Base-by-base conservation (phyloP, 768 basidiomycete species). In the Naganishia kalamii region DNA sequence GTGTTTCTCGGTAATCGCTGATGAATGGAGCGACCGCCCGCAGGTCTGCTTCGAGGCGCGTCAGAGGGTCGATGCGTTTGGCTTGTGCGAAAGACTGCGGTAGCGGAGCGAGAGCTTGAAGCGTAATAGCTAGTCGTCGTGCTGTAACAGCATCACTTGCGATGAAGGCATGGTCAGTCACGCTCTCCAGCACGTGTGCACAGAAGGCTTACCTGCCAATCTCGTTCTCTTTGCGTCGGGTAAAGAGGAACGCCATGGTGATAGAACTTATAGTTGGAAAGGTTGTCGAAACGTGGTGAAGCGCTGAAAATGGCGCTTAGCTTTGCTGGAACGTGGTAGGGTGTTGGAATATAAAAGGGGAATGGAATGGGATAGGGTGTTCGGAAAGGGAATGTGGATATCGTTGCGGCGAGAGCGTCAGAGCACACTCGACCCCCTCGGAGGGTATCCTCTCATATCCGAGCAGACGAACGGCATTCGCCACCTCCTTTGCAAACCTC, bases 21-120 rank as follows among this genome's bases (percentile, higher is more conserved):
- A 57, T 57, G 37, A 57, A 57, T 25, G 54, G 54, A 33, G 35
- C 33, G 11, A 57, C n/a, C 21, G 54, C 27, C 33, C 37, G 19
- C 23, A 57, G 23, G 23, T 57, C 54, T 8, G 21, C 37, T 33
- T 57, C 54, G 33, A 57, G 54, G n/a, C 54, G 54, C 6, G 35
- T 57, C 21, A 57, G 35, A 5, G 54, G 37, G 21, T 57, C 54
- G 54, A 57, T 25, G 23, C 37, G 54, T 25, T 25, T 41, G 21
- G 54, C 54, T 25, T 33, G 33, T 13, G 54, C 54, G 11, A 37
- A 25, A 1, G 54, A 37, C 11, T 35, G 54, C 5, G 54, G 54
- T 25, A 57, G 54, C 10, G 33, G 35, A 15, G 32, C 35, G 21
- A 57, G 23, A n/a, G 54, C 37, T 40, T 57, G 33, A 13, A 57